A percentile compares a stretch with the other conserved stretches of the same genome.
These are phyloP conservation scores for Sporothrix mexicana DNA, from an alignment of 2,329 filamentous ascomycete species.

Conservation along the genomic window DNA sequence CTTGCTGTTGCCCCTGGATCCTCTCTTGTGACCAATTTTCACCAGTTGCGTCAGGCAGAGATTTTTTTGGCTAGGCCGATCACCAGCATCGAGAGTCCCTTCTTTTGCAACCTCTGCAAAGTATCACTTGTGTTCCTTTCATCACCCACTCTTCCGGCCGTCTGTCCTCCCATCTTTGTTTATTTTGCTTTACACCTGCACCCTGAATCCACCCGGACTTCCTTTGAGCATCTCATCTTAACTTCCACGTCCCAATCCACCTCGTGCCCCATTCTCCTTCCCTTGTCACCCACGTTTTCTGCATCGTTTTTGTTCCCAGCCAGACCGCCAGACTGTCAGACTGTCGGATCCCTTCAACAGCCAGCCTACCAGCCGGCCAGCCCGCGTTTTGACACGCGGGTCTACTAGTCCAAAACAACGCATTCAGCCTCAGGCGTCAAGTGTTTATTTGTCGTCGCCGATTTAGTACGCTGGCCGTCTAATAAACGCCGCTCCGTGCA, in stretches of 20 bases:
- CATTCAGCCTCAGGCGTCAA: constrained; percentile 15
- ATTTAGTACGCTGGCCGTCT: constrained; percentile 19
- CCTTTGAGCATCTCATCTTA: not conserved
- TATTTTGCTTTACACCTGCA: not conserved
- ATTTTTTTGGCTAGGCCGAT: not conserved
- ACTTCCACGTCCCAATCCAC: not conserved
- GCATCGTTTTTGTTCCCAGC: not conserved
- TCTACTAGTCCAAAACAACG: constrained; percentile 31
- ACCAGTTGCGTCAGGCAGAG: not conserved
- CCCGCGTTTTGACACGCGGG: constrained; percentile 30
- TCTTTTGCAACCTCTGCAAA: constrained; percentile 5
- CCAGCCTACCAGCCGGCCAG: not conserved
- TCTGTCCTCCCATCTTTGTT: constrained; percentile 17
- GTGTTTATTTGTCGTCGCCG: constrained; percentile 27
- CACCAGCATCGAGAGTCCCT: not conserved
- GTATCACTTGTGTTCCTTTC: constrained; percentile 14
- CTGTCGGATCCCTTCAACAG: too few relatives aligned
- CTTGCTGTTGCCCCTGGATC: constrained; percentile 17
- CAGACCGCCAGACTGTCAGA: not conserved
- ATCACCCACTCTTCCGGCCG: constrained; percentile 9
- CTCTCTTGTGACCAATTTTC: constrained; percentile 1
- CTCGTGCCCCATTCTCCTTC: not conserved
- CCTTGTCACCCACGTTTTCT: not conserved
- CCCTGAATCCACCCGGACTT: not conserved
- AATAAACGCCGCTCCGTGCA: constrained; percentile 10